These are phyloP conservation scores for Pleurotus tuber-regium DNA, from an alignment of 768 basidiomycete species.

Conservation along the genomic window DNA sequence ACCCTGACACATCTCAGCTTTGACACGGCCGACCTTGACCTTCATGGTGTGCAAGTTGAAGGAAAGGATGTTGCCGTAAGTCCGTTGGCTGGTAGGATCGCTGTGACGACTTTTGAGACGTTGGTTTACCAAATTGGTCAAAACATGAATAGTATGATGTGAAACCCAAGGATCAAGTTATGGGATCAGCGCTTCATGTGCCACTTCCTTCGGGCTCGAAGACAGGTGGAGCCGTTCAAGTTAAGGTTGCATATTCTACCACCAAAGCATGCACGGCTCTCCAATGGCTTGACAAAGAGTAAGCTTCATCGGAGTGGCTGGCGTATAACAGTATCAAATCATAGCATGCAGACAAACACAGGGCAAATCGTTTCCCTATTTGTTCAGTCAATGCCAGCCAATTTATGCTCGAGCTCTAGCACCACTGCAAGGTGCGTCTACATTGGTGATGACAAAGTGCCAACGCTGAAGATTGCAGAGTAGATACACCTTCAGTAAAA, in stretches of 20 bases:
- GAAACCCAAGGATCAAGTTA: slow-evolving; percentile 57
- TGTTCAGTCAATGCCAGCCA: slow-evolving; percentile 93
- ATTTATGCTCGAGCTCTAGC: slow-evolving; percentile 81
- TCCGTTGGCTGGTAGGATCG: too few species aligned
- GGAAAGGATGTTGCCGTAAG: slow-evolving; percentile 47
- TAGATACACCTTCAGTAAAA: slow-evolving; percentile 88
- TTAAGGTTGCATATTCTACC: slow-evolving; percentile 68
- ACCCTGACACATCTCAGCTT: slow-evolving; percentile 43
- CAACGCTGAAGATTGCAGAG: not conserved
- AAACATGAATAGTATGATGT: slow-evolving; percentile 45
- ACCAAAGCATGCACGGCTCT: slow-evolving; percentile 74
- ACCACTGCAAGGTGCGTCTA: slow-evolving; percentile 67
- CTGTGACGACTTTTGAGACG: too few species aligned
- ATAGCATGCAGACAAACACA: slow-evolving; percentile 65
- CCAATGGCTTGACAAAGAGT: slow-evolving; percentile 88
- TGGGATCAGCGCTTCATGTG: slow-evolving; percentile 77
- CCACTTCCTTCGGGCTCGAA: slow-evolving; percentile 42
- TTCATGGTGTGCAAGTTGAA: slow-evolving; percentile 53
- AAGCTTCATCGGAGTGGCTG: slow-evolving; percentile 18
- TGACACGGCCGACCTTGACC: slow-evolving; percentile 70
- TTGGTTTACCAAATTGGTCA: not conserved
- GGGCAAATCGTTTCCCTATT: slow-evolving; percentile 78
- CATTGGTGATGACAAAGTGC: not conserved
- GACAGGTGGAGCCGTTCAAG: slow-evolving; percentile 45
- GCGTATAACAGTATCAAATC: not conserved